Conservation (phyloP, 2,329 filamentous ascomycete genomes). For the Thermoascus crustaceus region DNA sequence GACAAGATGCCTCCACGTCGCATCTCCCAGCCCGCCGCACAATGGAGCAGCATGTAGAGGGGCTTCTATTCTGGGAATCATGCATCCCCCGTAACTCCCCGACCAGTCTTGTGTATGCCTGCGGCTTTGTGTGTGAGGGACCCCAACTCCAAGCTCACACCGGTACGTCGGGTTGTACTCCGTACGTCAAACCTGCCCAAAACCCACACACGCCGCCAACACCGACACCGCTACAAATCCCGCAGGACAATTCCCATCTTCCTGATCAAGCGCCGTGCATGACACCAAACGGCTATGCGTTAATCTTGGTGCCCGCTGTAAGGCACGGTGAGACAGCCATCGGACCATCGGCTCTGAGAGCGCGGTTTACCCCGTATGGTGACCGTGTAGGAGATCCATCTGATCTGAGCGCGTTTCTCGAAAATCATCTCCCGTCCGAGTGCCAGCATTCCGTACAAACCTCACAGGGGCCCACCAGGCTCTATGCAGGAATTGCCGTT, state of each 20-base stretch:
- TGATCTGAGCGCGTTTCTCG: background rate
- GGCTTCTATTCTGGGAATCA: background rate
- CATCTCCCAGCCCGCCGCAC: background rate
- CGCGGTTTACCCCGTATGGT: background rate
- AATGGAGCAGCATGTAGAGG: background rate
- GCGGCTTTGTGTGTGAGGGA: too few relatives aligned
- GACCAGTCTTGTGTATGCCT: too few relatives aligned
- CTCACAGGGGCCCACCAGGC: too few relatives aligned
- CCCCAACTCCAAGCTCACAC: too few relatives aligned
- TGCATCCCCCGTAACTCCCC: conserved; percentile 2
- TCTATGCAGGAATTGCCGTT: too few relatives aligned
- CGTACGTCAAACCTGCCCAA: conserved; percentile 1
- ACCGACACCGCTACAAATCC: background rate
- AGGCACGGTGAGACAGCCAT: background rate
- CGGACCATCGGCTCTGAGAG: background rate
- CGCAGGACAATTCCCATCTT: conserved; percentile 1
- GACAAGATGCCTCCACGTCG: background rate
- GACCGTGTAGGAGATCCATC: background rate
- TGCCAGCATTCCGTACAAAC: background rate
- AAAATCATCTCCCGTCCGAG: background rate
- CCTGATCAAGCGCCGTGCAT: conserved; percentile 4
- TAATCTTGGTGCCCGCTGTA: background rate
- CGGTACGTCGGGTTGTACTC: too few relatives aligned
- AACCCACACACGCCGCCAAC: background rate
- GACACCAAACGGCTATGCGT: background rate